Evolutionary conservation across 106 monocot genomes (phyloP).

Genomic region (Amphibolis antarctica): DNA sequence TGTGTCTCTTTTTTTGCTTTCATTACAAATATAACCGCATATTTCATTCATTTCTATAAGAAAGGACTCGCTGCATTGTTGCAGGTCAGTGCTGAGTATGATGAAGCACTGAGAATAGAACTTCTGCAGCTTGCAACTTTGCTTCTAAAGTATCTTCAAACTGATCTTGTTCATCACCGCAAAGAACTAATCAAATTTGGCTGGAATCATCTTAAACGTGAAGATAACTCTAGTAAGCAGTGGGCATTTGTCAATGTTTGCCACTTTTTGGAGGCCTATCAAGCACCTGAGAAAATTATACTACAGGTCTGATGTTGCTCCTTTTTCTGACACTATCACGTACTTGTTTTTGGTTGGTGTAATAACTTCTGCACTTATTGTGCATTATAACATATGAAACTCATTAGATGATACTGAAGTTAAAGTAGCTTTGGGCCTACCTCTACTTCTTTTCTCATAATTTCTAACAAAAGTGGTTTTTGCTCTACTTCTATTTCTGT

Average conservation of each 20-base stretch:
- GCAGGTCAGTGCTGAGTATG: constrained; percentile 92
- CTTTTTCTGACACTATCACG: no score
- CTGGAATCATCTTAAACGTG: constrained; percentile 99
- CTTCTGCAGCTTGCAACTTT: constrained; percentile 92
- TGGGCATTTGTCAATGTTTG: constrained; percentile 99
- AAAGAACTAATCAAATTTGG: constrained; percentile 99
- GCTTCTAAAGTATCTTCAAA: constrained; percentile 87
- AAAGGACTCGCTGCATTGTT: background rate
- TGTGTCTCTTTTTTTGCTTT: background rate
- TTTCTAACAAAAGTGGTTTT: no score
- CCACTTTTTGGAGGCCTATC: constrained; percentile 97
- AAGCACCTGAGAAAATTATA: constrained; percentile 98
- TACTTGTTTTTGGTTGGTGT: no score
- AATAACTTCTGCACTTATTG: no score
- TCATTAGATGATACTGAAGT: no score
- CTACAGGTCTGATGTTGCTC: constrained; percentile 47
- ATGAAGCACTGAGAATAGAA: constrained; percentile 93
- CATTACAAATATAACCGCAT: background rate
- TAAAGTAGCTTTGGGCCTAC: no score
- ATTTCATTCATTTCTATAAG: background rate
- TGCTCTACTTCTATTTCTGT: no score
- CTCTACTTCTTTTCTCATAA: no score
- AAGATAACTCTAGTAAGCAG: constrained; percentile 98
- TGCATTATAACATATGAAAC: no score
- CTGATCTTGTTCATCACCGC: constrained; percentile 89